These are phyloP conservation scores for Nicotiana noctiflora DNA, from an alignment of 257 asterid species.

Conservation along the genomic window DNA sequence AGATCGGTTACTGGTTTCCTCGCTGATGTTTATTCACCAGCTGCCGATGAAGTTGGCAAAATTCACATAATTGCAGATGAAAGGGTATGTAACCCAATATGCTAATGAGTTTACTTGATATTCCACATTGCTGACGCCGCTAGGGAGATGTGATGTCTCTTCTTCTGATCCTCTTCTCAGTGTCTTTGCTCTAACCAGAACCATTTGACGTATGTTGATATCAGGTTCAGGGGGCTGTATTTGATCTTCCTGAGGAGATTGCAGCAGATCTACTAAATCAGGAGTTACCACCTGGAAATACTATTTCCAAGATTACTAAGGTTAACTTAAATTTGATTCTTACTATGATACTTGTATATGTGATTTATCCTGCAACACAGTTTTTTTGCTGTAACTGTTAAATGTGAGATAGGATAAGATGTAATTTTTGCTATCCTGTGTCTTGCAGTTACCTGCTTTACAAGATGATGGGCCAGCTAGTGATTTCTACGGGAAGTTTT, in stretches of 20 bases:
- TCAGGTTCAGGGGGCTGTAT: slow-evolving; percentile 88
- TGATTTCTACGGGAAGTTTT: slow-evolving; percentile 76
- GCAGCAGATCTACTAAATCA: slow-evolving; percentile 67
- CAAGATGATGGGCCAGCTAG: slow-evolving; percentile 88
- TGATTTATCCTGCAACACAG: background rate
- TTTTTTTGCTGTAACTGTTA: background rate
- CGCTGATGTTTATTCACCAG: slow-evolving; percentile 73
- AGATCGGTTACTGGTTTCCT: slow-evolving; percentile 87
- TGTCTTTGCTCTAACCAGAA: slow-evolving; percentile 1
- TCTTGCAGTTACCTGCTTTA: slow-evolving; percentile 75
- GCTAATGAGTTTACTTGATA: background rate
- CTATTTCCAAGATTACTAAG: slow-evolving; percentile 68
- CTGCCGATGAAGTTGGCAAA: slow-evolving; percentile 89
- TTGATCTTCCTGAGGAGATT: slow-evolving; percentile 95
- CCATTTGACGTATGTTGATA: slow-evolving; percentile 3
- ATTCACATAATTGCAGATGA: slow-evolving; percentile 72
- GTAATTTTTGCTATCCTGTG: slow-evolving; percentile 4
- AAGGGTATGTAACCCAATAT: slow-evolving; percentile 28
- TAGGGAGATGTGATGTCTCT: background rate
- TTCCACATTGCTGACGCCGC: background rate
- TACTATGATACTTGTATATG: background rate
- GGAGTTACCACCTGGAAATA: slow-evolving; percentile 83
- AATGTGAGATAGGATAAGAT: background rate
- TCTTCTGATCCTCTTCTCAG: background rate
- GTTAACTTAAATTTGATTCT: slow-evolving; percentile 23